These are phyloP conservation scores for Annulohypoxylon stygium DNA, from an alignment of 495 filamentous ascomycete species.

Conservation along the genomic window DNA sequence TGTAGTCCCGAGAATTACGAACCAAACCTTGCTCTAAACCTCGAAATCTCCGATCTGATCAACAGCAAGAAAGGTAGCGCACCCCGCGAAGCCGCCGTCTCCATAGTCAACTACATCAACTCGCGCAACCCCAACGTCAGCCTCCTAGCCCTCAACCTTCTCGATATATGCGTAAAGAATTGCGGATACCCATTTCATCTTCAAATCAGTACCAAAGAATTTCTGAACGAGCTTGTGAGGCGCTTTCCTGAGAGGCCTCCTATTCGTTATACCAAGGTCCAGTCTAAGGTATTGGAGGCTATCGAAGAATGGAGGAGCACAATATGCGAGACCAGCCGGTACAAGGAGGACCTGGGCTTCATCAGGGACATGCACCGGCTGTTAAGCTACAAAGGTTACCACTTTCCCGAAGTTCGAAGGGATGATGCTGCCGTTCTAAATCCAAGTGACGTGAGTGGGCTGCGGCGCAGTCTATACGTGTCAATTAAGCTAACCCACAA, in stretches of 20 bases:
- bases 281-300: conserved; percentile 91
- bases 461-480: not conserved
- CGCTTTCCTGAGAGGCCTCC: conserved; percentile 95
- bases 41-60: conserved; percentile 96
- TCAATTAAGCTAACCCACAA: conserved; percentile 21
- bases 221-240: conserved; percentile 97
- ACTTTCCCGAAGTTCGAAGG: conserved; percentile 88
- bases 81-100: conserved; percentile 94
- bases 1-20: conserved; percentile 97
- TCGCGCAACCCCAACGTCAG: conserved; percentile 96
- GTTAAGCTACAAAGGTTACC: conserved; percentile 95
- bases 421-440: conserved; percentile 98
- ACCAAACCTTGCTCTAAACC: conserved; percentile 93
- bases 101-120: conserved; percentile 95
- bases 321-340: conserved; percentile 96
- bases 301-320: conserved; percentile 99
- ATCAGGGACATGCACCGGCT: conserved; percentile 98
- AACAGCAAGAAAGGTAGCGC: conserved; percentile 98
- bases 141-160: conserved; percentile 87
- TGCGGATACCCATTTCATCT: conserved; percentile 99
- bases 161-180: conserved; percentile 99
- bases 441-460: conserved; percentile 86
- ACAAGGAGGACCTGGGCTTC: conserved; percentile 96
- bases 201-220: conserved; percentile 98
- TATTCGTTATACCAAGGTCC: conserved; percentile 84